Evolutionary conservation across 164 flowering plant species (phyloP), one percentile per base, ranked within the genome.

Genomic region (Annona cherimola): DNA sequence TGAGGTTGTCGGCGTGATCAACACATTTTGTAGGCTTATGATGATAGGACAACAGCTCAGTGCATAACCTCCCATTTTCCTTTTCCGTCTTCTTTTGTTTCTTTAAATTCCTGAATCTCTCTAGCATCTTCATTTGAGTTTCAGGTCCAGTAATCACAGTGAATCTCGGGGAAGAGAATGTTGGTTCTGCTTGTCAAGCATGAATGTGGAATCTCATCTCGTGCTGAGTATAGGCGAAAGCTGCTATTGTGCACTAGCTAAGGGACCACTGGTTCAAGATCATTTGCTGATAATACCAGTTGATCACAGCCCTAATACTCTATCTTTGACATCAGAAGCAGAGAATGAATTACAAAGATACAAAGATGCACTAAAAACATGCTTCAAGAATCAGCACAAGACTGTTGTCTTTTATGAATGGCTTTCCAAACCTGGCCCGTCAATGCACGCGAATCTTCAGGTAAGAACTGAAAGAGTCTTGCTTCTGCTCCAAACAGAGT

Each of bases 121-220:
- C 65, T 67, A n/a, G n/a, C 54, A 63, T 62, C 44, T 63, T 4
- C 62, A 44, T 42, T 62, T 61, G 70, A 42, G 66, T 75, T 83
- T 72, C 87, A 93, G 98, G 87, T 90, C 91, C 57, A 87, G 76
- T 77, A 89, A 88, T 57, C 40, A 16, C 45, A 54, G 59, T 74
- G 68, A 18, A 14, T 61, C 72, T n/a, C 59, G 40, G 67, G 62
- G 69, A 40, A 70, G 55, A 55, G n/a, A 39, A 59, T 95, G 99
- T 83, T 95, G 99, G 99, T 95, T 95, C 83, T 95, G 99, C 77
- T 80, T 95, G 77, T 90, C 97, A 63, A 91, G 94, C 79, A 88
- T 96, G 50, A 90, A 77, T 78, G 81, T 95, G 71, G 99, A 95
- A 76, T 87, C 97, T 54, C 98, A 95, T 85, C 86, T 93, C 40